These are phyloP conservation scores for Aquilaria malaccensis DNA, from an alignment of 345 rosid species.

Conservation along the genomic window DNA sequence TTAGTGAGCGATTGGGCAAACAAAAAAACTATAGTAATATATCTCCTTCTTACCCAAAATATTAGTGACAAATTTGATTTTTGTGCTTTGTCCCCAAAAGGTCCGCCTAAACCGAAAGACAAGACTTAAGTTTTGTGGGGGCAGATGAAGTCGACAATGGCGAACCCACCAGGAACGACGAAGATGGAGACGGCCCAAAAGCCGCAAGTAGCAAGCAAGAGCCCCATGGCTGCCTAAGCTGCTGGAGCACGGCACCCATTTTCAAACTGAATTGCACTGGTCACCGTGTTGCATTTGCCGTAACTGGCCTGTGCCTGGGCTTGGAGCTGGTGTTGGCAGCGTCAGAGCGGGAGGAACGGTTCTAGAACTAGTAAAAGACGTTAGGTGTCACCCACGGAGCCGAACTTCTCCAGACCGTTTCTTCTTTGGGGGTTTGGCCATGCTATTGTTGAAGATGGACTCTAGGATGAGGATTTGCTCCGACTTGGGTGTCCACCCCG, in stretches of 20 bases:
- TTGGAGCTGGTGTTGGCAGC: slow-evolving; percentile 87
- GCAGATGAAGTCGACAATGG: slow-evolving; percentile 40
- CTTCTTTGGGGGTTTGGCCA: slow-evolving; percentile 97
- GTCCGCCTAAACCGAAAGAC: no score
- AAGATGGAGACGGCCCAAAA: slow-evolving; percentile 28
- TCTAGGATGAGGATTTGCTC: slow-evolving; percentile 98
- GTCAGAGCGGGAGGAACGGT: slow-evolving; percentile 91
- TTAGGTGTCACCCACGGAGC: slow-evolving; percentile 88
- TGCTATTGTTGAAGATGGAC: slow-evolving; percentile 95
- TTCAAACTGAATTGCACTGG: slow-evolving; percentile 36
- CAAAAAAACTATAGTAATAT: no score
- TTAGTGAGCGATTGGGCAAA: no score
- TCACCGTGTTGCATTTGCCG: slow-evolving; percentile 1
- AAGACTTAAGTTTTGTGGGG: no score
- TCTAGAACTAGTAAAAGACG: slow-evolving; percentile 99
- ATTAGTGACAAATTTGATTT: no score
- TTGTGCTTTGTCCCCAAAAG: no score
- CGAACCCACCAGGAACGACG: slow-evolving; percentile 23
- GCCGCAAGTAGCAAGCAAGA: slow-evolving; percentile 19
- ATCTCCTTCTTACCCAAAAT: no score
- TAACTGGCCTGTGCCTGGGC: slow-evolving; percentile 32
- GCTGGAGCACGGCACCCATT: slow-evolving; percentile 13
- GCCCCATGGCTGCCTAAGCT: slow-evolving; percentile 20
- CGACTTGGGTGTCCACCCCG: slow-evolving; percentile 98
- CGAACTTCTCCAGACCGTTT: slow-evolving; percentile 92